Conservation (phyloP, 306 rosid species). For the Lablab purpureus region DNA sequence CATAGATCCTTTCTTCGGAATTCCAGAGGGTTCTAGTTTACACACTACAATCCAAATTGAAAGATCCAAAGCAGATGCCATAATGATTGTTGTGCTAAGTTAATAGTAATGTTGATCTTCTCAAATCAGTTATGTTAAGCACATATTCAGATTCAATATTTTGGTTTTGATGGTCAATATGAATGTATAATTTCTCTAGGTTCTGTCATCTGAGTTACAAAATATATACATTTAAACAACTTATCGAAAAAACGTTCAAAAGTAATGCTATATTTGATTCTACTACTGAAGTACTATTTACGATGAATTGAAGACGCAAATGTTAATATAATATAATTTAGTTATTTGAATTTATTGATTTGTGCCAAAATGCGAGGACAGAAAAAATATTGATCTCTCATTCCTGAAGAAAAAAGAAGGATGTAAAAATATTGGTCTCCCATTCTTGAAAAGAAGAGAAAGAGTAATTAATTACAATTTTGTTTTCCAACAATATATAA, state of each 20-base stretch:
- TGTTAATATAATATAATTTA: too few relatives aligned
- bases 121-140: neutral
- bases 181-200: neutral
- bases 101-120: neutral
- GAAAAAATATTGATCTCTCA: too few relatives aligned
- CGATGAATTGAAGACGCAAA: too few relatives aligned
- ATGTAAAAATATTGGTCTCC: too few relatives aligned
- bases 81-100: conserved; percentile 27
- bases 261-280: too few relatives aligned
- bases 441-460: too few relatives aligned
- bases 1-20: conserved; percentile 70
- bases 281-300: neutral
- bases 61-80: conserved; percentile 44
- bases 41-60: conserved; percentile 52
- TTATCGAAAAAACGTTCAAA: neutral
- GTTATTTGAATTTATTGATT: too few relatives aligned
- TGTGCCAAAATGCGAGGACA: too few relatives aligned
- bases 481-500: too few relatives aligned
- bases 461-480: too few relatives aligned
- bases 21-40: conserved; percentile 74
- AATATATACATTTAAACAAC: neutral
- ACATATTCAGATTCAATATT: neutral
- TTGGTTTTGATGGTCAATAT: neutral
- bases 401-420: too few relatives aligned
- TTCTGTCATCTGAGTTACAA: neutral